A percentile compares a stretch with the other conserved stretches of the same genome.
phyloP scores from a whole-genome alignment of 1,139 yeast genomes.

The Nakaseomyces sp. region DNA sequence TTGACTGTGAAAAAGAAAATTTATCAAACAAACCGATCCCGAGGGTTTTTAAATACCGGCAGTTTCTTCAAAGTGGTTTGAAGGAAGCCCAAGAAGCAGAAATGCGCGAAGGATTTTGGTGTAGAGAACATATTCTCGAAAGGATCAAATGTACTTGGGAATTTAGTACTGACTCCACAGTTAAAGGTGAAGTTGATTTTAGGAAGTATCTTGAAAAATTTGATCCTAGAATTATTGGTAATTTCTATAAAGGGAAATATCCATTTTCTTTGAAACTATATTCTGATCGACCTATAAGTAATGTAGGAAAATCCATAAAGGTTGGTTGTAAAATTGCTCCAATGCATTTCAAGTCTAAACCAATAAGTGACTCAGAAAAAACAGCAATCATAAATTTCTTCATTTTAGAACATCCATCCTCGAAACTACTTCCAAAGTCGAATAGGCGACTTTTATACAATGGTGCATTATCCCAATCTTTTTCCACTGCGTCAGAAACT shows the following conservation, averaged over 20 bases:
- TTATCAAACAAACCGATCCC: slow-evolving; percentile 53
- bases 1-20: slow-evolving; percentile 31
- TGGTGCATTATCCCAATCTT: slow-evolving; percentile 18
- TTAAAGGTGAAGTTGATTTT: slow-evolving; percentile 22
- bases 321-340: slow-evolving; percentile 6
- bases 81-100: slow-evolving; percentile 43
- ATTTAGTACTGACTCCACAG: slow-evolving; percentile 12
- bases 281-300: slow-evolving; percentile 9
- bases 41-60: slow-evolving; percentile 58
- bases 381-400: slow-evolving; percentile 10
- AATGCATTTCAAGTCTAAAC: not conserved
- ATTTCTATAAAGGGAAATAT: slow-evolving; percentile 18
- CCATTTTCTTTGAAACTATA: slow-evolving; percentile 16
- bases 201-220: slow-evolving; percentile 24
- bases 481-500: slow-evolving; percentile 11
- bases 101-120: slow-evolving; percentile 70
- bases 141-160: slow-evolving; percentile 60
- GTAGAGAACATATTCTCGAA: slow-evolving; percentile 54
- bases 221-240: slow-evolving; percentile 19
- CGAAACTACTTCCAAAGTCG: slow-evolving; percentile 20
- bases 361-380: slow-evolving; percentile 3
- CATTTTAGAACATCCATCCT: slow-evolving; percentile 22
- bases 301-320: slow-evolving; percentile 14
- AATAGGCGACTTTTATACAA: slow-evolving; percentile 23
- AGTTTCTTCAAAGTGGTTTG: slow-evolving; percentile 56